A percentile compares a stretch with the other conserved stretches of the same genome.
These are phyloP conservation scores for Boechera retrofracta DNA, from an alignment of 345 rosid species.

Conservation along the genomic window DNA sequence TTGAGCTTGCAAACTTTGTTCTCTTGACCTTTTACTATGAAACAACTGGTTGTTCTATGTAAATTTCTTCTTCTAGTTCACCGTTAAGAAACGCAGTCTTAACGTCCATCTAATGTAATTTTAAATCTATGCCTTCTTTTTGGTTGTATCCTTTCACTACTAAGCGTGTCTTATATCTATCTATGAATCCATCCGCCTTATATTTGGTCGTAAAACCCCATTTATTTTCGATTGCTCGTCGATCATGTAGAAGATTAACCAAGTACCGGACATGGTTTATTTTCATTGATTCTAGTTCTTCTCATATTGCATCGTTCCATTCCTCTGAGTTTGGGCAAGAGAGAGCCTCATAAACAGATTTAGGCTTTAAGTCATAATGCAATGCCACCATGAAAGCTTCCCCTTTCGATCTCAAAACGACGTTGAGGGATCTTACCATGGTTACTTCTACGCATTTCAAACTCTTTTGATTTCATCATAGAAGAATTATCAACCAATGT, in stretches of 20 bases:
- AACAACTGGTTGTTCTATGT: too few relatives aligned
- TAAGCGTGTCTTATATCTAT: neutral
- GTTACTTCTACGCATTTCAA: neutral
- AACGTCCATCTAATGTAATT: too few relatives aligned
- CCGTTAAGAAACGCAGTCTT: too few relatives aligned
- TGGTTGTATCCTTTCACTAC: neutral
- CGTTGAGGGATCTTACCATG: neutral
- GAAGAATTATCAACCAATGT: neutral
- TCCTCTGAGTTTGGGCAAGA: neutral
- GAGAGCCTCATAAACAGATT: neutral
- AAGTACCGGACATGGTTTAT: slow-evolving; percentile 2
- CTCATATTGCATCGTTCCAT: neutral
- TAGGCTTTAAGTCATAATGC: neutral
- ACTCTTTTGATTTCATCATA: neutral
- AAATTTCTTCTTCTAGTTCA: too few relatives aligned
- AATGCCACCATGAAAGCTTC: neutral
- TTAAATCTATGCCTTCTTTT: neutral
- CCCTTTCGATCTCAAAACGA: neutral
- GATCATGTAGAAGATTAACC: neutral
- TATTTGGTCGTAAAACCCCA: neutral
- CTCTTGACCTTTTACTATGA: too few relatives aligned
- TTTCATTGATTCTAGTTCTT: slow-evolving; percentile 11
- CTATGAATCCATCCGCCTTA: neutral
- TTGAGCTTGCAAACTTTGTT: too few relatives aligned
- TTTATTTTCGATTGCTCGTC: neutral